Evolutionary conservation across 2,329 filamentous ascomycete species (phyloP).

Genomic region (Botrytis aclada): DNA sequence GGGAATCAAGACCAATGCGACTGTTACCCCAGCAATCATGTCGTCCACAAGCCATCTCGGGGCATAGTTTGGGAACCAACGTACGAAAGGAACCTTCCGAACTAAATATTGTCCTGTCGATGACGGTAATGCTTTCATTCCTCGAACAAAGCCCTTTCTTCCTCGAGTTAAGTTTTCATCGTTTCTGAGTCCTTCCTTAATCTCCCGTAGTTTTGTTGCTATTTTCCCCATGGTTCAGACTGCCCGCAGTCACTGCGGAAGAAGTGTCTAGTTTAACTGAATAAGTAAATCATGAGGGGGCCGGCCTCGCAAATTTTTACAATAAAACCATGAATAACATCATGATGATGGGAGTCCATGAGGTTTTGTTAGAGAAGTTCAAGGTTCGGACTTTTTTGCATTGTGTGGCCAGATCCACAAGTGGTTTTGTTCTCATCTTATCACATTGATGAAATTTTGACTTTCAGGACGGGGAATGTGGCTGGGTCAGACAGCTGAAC

Average conservation of each 20-base stretch:
- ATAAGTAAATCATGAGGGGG: neutral
- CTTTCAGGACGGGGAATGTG: neutral
- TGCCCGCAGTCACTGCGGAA: neutral
- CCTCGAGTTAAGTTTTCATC: constrained; percentile 19
- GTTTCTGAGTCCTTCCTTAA: constrained; percentile 12
- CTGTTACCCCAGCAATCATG: constrained; percentile 57
- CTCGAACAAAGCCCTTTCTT: constrained; percentile 16
- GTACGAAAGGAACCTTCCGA: constrained; percentile 59
- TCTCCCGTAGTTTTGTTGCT: neutral
- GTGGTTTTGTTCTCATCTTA: neutral
- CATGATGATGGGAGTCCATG: neutral
- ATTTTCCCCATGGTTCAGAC: neutral
- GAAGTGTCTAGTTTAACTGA: neutral
- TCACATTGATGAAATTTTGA: neutral
- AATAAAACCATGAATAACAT: neutral
- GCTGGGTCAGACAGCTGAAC: neutral
- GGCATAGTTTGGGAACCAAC: constrained; percentile 62
- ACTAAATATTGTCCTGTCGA: constrained; percentile 53
- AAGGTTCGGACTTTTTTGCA: neutral
- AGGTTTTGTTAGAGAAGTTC: neutral
- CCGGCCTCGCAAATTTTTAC: neutral
- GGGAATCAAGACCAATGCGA: constrained; percentile 59
- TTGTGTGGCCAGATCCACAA: neutral
- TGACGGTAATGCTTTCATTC: constrained; percentile 44
- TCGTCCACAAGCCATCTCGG: constrained; percentile 60